Evolutionary conservation across 495 filamentous ascomycete species (phyloP), one percentile per base, ranked within the genome.

Genomic region (Penicillium dipodomyicola): DNA sequence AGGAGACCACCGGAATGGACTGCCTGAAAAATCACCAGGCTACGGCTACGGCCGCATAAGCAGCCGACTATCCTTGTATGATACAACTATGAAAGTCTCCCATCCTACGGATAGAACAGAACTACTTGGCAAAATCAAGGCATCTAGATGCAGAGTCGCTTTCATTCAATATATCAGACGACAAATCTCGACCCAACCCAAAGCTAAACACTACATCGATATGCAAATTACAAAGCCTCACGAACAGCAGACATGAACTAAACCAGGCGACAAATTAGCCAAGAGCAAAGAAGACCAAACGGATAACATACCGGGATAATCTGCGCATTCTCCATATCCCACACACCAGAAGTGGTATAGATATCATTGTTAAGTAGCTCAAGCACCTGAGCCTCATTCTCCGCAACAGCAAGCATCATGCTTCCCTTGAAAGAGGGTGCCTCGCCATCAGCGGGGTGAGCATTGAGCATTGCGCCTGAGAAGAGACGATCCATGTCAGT

Each of bases 271-370:
- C 15, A 30, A 9, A 61, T 40, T 57, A 54, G 25, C 51, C 39
- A 42, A 51, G 29, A 53, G 29, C 40, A 45, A 35, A 49, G 11
- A 20, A 32, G 32, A 8, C 29, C 5, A 9, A 46, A 41, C 15
- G 3, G 3, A 0, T 5, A 49, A 70, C 72, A 59, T 66, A 79
- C 77, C 58, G 77, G 77, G 65, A 75, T 68, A 52, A 80, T 71
- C 63, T 79, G 71, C 39, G 88, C 86, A 66, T 89, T 92, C 17
- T 87, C 82, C 58, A 86, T 74, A 80, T 96, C 90, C 92, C 92
- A 96, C 14, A 97, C 89, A 0, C 82, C 87, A n/a, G 59, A 69
- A 50, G 65, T 72, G 17, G 76, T 72, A 64, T 96, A 96, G 7
- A 91, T 77, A 67, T 97, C 92, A 12, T 84, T 76, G 68, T 81